Percentiles rank a stretch among this genome's conserved stretches.
These are phyloP conservation scores for Colletotrichum costaricense DNA, from an alignment of 2,329 filamentous ascomycete species.

Conservation along the genomic window DNA sequence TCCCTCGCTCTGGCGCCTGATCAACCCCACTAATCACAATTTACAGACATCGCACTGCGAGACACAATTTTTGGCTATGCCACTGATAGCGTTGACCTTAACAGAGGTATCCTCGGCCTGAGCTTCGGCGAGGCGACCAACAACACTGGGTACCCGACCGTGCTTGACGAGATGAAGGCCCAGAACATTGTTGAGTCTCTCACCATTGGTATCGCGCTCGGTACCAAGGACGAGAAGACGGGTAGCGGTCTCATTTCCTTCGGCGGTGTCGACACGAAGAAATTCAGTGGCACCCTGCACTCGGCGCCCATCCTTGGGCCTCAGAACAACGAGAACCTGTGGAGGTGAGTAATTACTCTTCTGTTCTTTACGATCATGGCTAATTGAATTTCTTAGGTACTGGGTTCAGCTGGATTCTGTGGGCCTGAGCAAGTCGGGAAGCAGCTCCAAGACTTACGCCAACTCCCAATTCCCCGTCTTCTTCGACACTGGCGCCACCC, in stretches of 20 bases:
- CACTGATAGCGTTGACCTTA: slow-evolving; percentile 41
- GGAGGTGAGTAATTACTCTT: slow-evolving; percentile 23
- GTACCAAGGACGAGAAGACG: slow-evolving; percentile 41
- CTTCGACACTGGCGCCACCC: slow-evolving; percentile 75
- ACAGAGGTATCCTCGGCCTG: slow-evolving; percentile 46
- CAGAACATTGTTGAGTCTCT: slow-evolving; percentile 43
- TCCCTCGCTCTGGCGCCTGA: too few relatives aligned
- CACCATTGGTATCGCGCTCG: slow-evolving; percentile 48
- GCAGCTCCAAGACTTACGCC: slow-evolving; percentile 37
- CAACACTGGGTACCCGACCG: slow-evolving; percentile 44
- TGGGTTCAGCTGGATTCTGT: slow-evolving; percentile 55
- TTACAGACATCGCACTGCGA: slow-evolving; percentile 38
- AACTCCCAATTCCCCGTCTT: slow-evolving; percentile 58
- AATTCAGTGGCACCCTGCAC: slow-evolving; percentile 52
- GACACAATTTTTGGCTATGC: slow-evolving; percentile 46
- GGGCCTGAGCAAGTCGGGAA: slow-evolving; percentile 45
- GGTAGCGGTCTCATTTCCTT: slow-evolving; percentile 50
- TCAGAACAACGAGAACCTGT: slow-evolving; percentile 40
- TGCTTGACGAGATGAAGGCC: slow-evolving; percentile 43
- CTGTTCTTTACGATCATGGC: background rate
- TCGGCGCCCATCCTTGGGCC: slow-evolving; percentile 43
- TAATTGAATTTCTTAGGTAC: slow-evolving; percentile 45
- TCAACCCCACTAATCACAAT: background rate
- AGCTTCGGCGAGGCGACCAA: slow-evolving; percentile 42
- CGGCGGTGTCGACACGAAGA: slow-evolving; percentile 58